phyloP scores from a whole-genome alignment of 1,284 basidiomycete species.

The Porphyrellus sp. region DNA sequence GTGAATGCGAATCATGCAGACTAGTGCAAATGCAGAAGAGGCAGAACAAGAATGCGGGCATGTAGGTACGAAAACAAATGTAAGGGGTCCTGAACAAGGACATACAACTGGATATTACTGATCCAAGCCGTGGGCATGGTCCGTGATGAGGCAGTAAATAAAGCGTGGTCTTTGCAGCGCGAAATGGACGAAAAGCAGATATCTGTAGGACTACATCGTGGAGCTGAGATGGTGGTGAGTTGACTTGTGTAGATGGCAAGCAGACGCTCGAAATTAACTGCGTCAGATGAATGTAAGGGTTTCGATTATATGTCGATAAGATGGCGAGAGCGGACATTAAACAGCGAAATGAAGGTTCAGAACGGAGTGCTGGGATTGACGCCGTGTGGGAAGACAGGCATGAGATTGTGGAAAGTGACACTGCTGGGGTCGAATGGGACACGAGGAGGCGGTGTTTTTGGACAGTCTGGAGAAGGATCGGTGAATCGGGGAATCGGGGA shows the following conservation, averaged over 20 bases:
- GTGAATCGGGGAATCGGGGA: slow-evolving; percentile 20
- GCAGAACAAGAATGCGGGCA: slow-evolving; percentile 28
- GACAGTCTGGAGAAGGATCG: slow-evolving; percentile 24
- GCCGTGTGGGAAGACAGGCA: slow-evolving; percentile 49
- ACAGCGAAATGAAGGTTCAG: slow-evolving; percentile 11
- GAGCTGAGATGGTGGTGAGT: slow-evolving; percentile 27
- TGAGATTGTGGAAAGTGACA: slow-evolving; percentile 56
- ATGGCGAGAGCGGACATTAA: slow-evolving; percentile 12
- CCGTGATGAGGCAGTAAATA: slow-evolving; percentile 26
- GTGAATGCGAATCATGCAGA: slow-evolving; percentile 26
- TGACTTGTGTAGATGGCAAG: slow-evolving; percentile 22
- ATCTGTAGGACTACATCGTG: slow-evolving; percentile 30
- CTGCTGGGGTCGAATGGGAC: slow-evolving; percentile 43
- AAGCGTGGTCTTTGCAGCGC: slow-evolving; percentile 18
- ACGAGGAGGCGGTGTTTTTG: slow-evolving; percentile 43
- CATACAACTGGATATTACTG: slow-evolving; percentile 22
- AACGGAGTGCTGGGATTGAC: slow-evolving; percentile 18
- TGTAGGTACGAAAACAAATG: slow-evolving; percentile 18
- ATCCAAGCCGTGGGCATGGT: slow-evolving; percentile 33
- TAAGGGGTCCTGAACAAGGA: slow-evolving; percentile 5
- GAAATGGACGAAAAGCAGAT: slow-evolving; percentile 19
- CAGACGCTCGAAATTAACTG: slow-evolving; percentile 30
- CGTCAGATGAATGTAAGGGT: slow-evolving; percentile 28
- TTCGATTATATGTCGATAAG: slow-evolving; percentile 34
- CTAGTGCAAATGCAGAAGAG: slow-evolving; percentile 17